Base-by-base conservation (phyloP, 768 basidiomycete species). In the Trametes maxima region DNA sequence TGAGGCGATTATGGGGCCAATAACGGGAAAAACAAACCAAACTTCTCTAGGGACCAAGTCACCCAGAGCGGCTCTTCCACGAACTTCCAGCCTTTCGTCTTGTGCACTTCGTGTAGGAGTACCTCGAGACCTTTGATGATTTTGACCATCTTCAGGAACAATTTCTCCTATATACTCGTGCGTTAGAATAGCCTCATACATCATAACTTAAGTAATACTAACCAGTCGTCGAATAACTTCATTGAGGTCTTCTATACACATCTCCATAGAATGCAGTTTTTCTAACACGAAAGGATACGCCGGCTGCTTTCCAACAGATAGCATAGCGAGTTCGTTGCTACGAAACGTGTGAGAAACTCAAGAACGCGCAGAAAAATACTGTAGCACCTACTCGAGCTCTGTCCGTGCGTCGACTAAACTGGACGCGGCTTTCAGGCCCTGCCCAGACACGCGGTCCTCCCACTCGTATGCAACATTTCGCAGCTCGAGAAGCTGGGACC, bases 41-140 rank as follows among this genome's bases (percentile, higher is more conserved):
- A 92, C 72, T 83, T 88, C 66, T 89, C 87, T 25, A 93, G 74
- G 0, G 92, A 78, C 92, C 92, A 94, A 12, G 91, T 92, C 24
- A 83, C 75, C 92, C 92, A 94, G 45, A 94, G 76, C 0, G 89
- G 86, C 61, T 92, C 89, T 13, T 80, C 79, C 2, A 84, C 86
- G 87, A 89, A 92, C 62, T 79, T 75, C 76, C 83, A 86, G 0
- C 92, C 90, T 71, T 89, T 92, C 16, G 76, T 73, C 70, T 82
- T 89, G 67, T 85, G 81, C 2, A 90, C 89, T 44, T 94, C 92
- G 28, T 82, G 75, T 13, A 92, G 73, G 2, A 91, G 70, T 2
- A 72, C 68, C 61, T 94, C 92, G 54, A 92, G 68, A 50, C 75
- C 83, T 40, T 92, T 90, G 47, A 92, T 73, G 22, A 84, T 78